These are phyloP conservation scores for Quaeritorhiza haematococci DNA, from an alignment of 371 early-diverging fungal species.

Conservation along the genomic window DNA sequence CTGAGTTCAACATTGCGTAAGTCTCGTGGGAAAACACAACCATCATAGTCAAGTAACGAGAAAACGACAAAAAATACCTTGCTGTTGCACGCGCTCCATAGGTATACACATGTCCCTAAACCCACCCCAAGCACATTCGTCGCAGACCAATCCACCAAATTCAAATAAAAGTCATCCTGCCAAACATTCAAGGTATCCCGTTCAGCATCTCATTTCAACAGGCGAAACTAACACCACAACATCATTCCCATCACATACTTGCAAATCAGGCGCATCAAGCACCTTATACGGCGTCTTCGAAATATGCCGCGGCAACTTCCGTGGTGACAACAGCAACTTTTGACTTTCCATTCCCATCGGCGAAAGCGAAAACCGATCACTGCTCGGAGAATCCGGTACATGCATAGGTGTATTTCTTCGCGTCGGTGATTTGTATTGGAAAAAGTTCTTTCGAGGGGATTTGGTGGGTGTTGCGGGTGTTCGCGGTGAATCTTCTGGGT, in stretches of 20 bases:
- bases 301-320: constrained; percentile 24
- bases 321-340: not conserved
- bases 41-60: too few species aligned
- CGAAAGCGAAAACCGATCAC: not conserved
- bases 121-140: constrained; percentile 41
- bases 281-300: constrained; percentile 44
- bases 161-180: constrained; percentile 66
- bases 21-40: too few species aligned
- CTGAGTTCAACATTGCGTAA: constrained; percentile 6
- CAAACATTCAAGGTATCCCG: too few species aligned
- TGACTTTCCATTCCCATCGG: not conserved
- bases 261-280: constrained; percentile 64
- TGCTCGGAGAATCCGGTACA: not conserved
- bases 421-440: too few species aligned
- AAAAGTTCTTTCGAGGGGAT: too few species aligned
- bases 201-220: too few species aligned
- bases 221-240: too few species aligned
- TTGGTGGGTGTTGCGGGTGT: too few species aligned
- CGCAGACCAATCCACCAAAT: constrained; percentile 64
- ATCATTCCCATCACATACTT: too few species aligned
- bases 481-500: too few species aligned
- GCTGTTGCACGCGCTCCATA: constrained; percentile 37
- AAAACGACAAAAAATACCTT: constrained; percentile 10
- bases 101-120: constrained; percentile 41
- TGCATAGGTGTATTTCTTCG: too few species aligned